Evolutionary conservation across 225 moss, liverwort and hornwort species (phyloP), one percentile per base, ranked within the genome.

Genomic region (Straminergon stramineum): DNA sequence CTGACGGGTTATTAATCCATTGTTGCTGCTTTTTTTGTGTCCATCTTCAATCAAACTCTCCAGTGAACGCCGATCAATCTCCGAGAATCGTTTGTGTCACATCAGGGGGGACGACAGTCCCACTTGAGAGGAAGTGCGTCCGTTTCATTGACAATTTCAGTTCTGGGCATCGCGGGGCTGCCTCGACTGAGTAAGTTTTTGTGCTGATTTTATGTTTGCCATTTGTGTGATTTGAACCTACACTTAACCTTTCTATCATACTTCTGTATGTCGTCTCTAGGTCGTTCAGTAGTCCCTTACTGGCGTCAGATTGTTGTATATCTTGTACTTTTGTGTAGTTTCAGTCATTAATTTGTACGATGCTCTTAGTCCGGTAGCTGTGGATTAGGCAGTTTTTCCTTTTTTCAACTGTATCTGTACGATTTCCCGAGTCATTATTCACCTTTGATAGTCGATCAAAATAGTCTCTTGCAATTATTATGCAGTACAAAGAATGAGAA

Each of bases 121-220:
- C 99, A 73, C 91, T 99, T 84, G 99, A 99, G 91, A 94, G 99
- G 76, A 95, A 80, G 85, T 99, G 99, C 81, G 99, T 99, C 86
- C 97, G 99, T 56, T 99, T 95, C 90, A 99, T 99, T 64, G 99
- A 99, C 92, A 99, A 99, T 90, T 99, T 99, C 93, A 99, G 99
- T 91, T 99, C 97, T 34, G 99, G 97, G 37, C 96, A 99, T 93
- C 94, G 97, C 57, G 99, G 99, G 87, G 99, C 99, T 93, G 99
- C 97, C 84, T 99, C 99, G 63, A 99, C 99, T 84, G 99, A 99
- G 99, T 99, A 91, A 84, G 90, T 65, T 32, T 70, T 56, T 32
- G 22, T 28, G 61, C 63, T 62, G 39, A 34, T 64, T 45, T 60
- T 30, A 64, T 77, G 22, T 63, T 86, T 53, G 5, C 45, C 53